Base-by-base conservation (phyloP, 352 stramenopile genomes). In the Phytophthora foliorum region DNA sequence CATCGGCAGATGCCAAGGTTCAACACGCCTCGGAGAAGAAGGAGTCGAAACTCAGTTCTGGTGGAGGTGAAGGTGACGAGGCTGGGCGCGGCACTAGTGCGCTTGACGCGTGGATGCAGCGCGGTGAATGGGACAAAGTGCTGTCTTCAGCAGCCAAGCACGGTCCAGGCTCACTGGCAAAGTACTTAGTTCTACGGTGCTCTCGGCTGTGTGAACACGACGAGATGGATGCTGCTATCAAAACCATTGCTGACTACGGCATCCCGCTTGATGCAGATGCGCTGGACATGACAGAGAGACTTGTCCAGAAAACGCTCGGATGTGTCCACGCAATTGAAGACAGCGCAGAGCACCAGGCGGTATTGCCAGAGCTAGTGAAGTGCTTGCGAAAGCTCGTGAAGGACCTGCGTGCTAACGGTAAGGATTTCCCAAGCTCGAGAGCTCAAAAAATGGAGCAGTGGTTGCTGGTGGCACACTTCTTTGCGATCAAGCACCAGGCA, bases 51-150 rank as follows among this genome's bases (percentile, higher is more conserved):
- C 49, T 77, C 11, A 70, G 38, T 36, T 36, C 58, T 81, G 29
- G 51, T 64, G 59, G 54, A 49, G 41, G 71, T 38, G 63, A 90
- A 70, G 69, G 73, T 53, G 76, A 83, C 62, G 68, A 80, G 54
- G 65, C 66, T 55, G 46, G 69, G 56, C 69, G 80, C 51, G 70
- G 80, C 66, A 76, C 81, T 17, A 85, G 61, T 53, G 95, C 92
- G 5, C 69, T 98, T 31, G 91, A 98, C 53, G 85, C 97, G 27
- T 95, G 97, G 74, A 97, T 97, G 68, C 90, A 98, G 66, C 88
- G 91, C 25, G 92, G 91, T 19, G 91, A 98, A 69, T 98, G 95
- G 95, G 93, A 98, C 70, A 92, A 94, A 56, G 88, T 98, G 41
- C 88, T 98, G 10, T 93, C 86, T 29, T 93, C 87, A 3, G 88